These are phyloP conservation scores for Picochlorum sp. DNA, from an alignment of 139 green algal species.

Conservation along the genomic window DNA sequence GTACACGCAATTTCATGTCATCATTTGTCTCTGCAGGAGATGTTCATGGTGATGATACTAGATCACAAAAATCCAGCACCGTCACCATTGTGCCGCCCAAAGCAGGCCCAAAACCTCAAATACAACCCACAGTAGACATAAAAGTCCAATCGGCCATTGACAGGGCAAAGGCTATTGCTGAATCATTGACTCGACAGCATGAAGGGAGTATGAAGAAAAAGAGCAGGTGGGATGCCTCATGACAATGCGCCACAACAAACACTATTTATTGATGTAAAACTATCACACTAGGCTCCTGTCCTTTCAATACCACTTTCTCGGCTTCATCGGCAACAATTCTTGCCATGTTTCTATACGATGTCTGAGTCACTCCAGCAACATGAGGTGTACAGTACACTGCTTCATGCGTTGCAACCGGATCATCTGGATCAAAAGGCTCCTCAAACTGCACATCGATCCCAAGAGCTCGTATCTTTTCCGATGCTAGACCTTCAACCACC, in stretches of 20 bases:
- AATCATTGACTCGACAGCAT: constrained; percentile 12
- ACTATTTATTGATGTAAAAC: constrained; percentile 5
- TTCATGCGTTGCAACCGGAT: constrained; percentile 31
- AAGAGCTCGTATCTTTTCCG: constrained; percentile 34
- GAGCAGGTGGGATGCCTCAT: constrained; percentile 1
- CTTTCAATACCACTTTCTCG: not conserved
- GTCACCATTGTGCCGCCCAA: not conserved
- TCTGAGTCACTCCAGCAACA: constrained; percentile 55
- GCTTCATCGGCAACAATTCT: constrained; percentile 31
- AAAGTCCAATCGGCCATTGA: constrained; percentile 13
- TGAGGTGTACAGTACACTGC: constrained; percentile 51
- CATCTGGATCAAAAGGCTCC: constrained; percentile 44
- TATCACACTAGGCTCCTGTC: not conserved
- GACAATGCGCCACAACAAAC: not conserved
- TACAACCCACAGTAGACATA: not conserved
- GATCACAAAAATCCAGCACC: not conserved
- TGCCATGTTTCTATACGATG: constrained; percentile 54
- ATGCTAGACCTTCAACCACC: constrained; percentile 30
- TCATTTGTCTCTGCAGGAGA: constrained; percentile 44
- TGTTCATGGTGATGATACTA: no score
- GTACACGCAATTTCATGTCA: constrained; percentile 29
- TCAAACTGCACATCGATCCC: constrained; percentile 51
- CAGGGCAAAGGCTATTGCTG: constrained; percentile 20
- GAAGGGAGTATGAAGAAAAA: no score
- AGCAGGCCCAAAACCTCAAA: not conserved